phyloP scores from a whole-genome alignment of 2,329 filamentous ascomycete genomes.

The Colletotrichum sp. region DNA sequence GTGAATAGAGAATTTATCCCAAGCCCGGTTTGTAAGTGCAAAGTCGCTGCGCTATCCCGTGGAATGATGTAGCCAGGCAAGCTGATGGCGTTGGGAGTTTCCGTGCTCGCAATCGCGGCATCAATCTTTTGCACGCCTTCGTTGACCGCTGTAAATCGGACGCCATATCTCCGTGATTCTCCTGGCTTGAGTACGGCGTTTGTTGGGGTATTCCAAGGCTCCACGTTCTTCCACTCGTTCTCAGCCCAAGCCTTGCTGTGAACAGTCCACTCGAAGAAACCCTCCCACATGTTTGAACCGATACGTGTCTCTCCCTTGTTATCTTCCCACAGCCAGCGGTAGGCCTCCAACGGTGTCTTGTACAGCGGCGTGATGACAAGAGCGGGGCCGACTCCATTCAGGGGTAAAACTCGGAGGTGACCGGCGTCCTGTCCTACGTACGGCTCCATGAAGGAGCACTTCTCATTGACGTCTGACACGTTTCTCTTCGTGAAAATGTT shows the following conservation, averaged over 20 bases:
- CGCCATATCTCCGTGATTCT: conserved; percentile 49
- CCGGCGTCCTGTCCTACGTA: conserved; percentile 64
- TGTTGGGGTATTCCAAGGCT: conserved; percentile 62
- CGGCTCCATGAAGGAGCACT: conserved; percentile 61
- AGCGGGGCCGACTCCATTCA: conserved; percentile 54
- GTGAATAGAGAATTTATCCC: conserved; percentile 41
- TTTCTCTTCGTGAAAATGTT: conserved; percentile 62
- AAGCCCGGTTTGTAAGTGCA: conserved; percentile 47
- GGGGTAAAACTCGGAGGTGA: conserved; percentile 56
- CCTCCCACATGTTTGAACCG: conserved; percentile 61
- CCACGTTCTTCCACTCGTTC: conserved; percentile 52
- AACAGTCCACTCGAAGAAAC: conserved; percentile 65
- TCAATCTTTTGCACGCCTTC: conserved; percentile 52
- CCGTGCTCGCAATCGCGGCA: conserved; percentile 43
- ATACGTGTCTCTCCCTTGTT: conserved; percentile 45
- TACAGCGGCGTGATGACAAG: conserved; percentile 59
- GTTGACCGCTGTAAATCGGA: conserved; percentile 54
- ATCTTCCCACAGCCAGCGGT: conserved; percentile 54
- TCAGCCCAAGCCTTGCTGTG: conserved; percentile 59
- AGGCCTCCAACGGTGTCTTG: conserved; percentile 53
- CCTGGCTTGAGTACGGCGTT: conserved; percentile 59
- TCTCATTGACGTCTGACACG: conserved; percentile 49
- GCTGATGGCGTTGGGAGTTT: conserved; percentile 53
- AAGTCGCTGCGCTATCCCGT: conserved; percentile 44
- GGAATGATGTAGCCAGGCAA: conserved; percentile 61